Base-by-base conservation (phyloP, 2,329 filamentous ascomycete species). In the Monilinia laxa region DNA sequence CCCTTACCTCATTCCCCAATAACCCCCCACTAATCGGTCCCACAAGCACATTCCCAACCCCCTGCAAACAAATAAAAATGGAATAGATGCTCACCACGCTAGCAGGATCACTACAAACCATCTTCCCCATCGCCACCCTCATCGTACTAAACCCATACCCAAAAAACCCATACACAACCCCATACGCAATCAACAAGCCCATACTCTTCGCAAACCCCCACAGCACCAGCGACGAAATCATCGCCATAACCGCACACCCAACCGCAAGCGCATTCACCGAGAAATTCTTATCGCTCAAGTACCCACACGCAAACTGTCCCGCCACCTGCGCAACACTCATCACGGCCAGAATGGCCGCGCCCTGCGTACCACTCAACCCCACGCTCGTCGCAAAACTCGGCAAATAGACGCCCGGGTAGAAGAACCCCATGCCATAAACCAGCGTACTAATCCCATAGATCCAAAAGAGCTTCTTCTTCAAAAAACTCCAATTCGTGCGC, bases 331-430 rank as follows among this genome's bases (percentile, higher is more conserved):
- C 78, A 2, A 81, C 73, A 64, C 81, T 82, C 78, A 84, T 81
- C 4, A 84, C 64, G 0, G 82, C 80, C 4, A 86, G 76, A 64
- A 85, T 77, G 1, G 84, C 52, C 0, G 87, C 87, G 11, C 88
- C 90, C 72, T 93, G 85, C 4, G 83, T 82, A 1, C 88, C 80
- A 0, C 81, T 81, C 47, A 92, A 82, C 0, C 90, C 90, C 47
- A 92, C 55, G 38, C 55, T 16, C n/a, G 31, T 58, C 31, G 58
- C 58, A 54, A 40, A 86, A 0, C 79, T 78, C 3, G 81, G 81
- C 10, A 87, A 76, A 70, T 85, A 86, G 0, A 85, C 81, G 4
- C 81, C 79, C 3, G 85, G 84, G 20, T 87, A 79, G 62, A 83
- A 84, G 71, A 85, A 87, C 0, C 83, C 85, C 28, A 81, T 77